Base-by-base conservation (phyloP, 768 basidiomycete genomes). In the Hortiboletus campestris region DNA sequence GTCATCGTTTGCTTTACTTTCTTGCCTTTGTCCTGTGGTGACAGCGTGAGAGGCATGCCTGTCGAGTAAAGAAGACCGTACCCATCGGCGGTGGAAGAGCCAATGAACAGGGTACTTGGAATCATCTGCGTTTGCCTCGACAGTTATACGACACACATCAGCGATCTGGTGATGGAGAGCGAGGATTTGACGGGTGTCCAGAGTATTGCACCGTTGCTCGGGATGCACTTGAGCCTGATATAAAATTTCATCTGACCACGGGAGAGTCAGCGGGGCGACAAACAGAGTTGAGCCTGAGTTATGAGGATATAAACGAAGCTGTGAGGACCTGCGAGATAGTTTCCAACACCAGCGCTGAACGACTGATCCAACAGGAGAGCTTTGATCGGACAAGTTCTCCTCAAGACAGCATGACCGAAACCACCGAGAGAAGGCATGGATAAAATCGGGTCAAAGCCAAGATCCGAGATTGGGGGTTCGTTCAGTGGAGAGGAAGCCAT, bases 261-360 rank as follows among this genome's bases (percentile, higher is more conserved):
- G 17, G 1, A 32, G 29, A 43, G 31, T 25, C 25, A 49, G 35
- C 28, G 43, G 34, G 17, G 28, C 14, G 7, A 17, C 10, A 13
- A 13, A 19, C 2, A 6, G 29, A 34, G 32, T 28, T 43, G 44
- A 51, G 41, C 16, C 1, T n/a, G 29, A 7, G 31, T 29, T 17
- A 12, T 38, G 48, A 41, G 29, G 19, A 41, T 36, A 49, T 22
- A 20, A 22, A 45, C 4, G 6, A 25, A 36, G 3, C 6, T 32
- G 29, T 12, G 51, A 42, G 52, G 55, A 83, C 87, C 88, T 62
- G 89, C 89, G 19, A 91, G 82, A 85, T 89, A 91, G 66, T 91
- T 92, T 4, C 90, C 87, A 11, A 92, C 81, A 1, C 90, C 90
- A 12, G 89, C 88, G 58, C 82, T 87, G 73, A 91, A 91, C 0